Evolutionary conservation across 768 basidiomycete genomes (phyloP).

Genomic region (Lyophyllum atratum): DNA sequence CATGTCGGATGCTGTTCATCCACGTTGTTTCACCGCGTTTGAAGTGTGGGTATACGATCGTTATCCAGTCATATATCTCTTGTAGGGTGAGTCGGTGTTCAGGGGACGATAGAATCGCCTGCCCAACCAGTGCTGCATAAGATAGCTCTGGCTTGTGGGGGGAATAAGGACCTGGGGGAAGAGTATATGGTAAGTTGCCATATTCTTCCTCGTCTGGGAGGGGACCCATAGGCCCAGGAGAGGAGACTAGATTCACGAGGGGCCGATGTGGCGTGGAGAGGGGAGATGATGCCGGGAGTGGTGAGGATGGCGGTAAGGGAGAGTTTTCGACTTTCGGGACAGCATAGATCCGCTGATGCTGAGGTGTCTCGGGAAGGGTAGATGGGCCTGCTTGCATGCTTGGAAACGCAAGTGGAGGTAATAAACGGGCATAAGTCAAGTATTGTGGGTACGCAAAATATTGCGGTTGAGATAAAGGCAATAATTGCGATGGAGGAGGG

Average conservation of each 20-base stretch:
- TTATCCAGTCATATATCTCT: slow-evolving; percentile 97
- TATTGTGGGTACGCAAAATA: slow-evolving; percentile 43
- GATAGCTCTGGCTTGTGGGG: slow-evolving; percentile 80
- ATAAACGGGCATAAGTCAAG: slow-evolving; percentile 26
- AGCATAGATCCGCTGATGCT: slow-evolving; percentile 39
- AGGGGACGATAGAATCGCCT: slow-evolving; percentile 85
- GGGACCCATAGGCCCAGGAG: slow-evolving; percentile 76
- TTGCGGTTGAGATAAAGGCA: slow-evolving; percentile 25
- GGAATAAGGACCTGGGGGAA: slow-evolving; percentile 86
- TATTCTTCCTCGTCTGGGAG: slow-evolving; percentile 66
- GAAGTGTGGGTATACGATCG: slow-evolving; percentile 90
- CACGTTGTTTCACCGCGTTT: slow-evolving; percentile 92
- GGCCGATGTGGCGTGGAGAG: slow-evolving; percentile 62
- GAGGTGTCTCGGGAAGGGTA: slow-evolving; percentile 51
- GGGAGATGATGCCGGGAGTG: slow-evolving; percentile 57
- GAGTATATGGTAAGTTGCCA: slow-evolving; percentile 66
- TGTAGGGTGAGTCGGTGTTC: slow-evolving; percentile 87
- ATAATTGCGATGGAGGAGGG: slow-evolving; percentile 24
- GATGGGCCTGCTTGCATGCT: slow-evolving; percentile 33
- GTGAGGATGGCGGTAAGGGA: slow-evolving; percentile 63
- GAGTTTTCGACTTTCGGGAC: slow-evolving; percentile 38
- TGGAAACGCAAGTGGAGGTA: slow-evolving; percentile 32
- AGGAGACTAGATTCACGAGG: slow-evolving; percentile 77
- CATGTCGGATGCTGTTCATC: slow-evolving; percentile 99
- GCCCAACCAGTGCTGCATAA: slow-evolving; percentile 95